A percentile compares a stretch with the other conserved stretches of the same genome.
phyloP scores from a whole-genome alignment of 1,139 yeast genomes.

The Blastobotrys malaysiensis region DNA sequence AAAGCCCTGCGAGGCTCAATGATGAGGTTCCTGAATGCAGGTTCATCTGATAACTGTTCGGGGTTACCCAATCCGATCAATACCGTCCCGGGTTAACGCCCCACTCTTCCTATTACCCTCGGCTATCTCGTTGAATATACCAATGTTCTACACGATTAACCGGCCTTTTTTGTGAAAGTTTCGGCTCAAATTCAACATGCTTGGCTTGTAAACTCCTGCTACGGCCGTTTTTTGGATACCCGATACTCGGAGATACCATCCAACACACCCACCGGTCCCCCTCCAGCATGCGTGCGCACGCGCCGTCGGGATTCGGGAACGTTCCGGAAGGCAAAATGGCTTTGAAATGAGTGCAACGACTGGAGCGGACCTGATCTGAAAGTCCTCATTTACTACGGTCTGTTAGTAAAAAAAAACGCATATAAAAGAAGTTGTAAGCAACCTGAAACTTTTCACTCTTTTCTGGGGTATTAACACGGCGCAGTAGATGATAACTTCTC shows the following conservation, averaged over 20 bases:
- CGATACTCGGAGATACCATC: no score
- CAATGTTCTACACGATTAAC: no score
- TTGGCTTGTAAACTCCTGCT: no score
- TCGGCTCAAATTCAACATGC: no score
- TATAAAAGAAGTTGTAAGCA: not conserved
- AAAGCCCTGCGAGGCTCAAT: not conserved
- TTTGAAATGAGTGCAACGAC: not conserved
- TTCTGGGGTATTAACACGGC: not conserved
- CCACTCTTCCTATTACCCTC: no score
- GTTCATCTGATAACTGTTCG: not conserved
- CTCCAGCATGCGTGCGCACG: not conserved
- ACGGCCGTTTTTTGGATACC: no score
- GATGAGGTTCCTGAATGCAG: not conserved
- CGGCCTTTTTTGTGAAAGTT: no score
- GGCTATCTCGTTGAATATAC: no score
- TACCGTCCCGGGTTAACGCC: not conserved
- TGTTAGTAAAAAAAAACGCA: not conserved
- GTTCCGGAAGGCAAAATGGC: not conserved
- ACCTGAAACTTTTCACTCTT: not conserved
- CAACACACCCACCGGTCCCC: no score
- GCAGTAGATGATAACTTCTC: not conserved
- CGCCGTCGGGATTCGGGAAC: not conserved
- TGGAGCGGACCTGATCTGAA: not conserved
- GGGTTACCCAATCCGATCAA: not conserved
- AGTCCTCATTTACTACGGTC: not conserved